Evolutionary conservation across 345 rosid genomes (phyloP), one percentile per base, ranked within the genome.

Genomic region (Lepidium sativum): DNA sequence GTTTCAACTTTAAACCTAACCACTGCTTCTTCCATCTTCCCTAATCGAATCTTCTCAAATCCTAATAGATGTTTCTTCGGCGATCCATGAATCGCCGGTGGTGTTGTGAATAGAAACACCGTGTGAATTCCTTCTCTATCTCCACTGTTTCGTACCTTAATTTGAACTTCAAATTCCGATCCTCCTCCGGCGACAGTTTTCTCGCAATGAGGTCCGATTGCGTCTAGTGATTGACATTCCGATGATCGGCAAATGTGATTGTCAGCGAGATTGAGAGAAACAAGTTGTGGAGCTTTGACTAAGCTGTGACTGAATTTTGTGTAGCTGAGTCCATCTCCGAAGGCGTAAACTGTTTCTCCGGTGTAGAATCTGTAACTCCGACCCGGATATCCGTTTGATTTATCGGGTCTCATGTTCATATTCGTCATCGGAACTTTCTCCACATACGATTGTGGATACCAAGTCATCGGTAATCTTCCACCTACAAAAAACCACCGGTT

Each of bases 381-480:
- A 15, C 99, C 97, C 0, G 99, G 97, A 69, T 90, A 94, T 17
- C 95, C 97, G 5, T 34, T 86, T 6, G 86, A 52, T 8, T 81
- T 75, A 63, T 86, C 80, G 1, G 97, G 82, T 73, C 99, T 86
- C 97, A 90, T 87, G 75, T 94, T 94, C 99, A 94, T 94, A 47
- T 83, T 86, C 5, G 96, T 86, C 99, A 94, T 94, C 16, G 92
- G 86, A 5, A 94, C 90, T 39, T 80, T 80, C 10, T 86, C 86
- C 0, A 77, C 83, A 15, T 72, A 94, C 10, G 92, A 75, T 53
- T 90, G 87, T 4, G 96, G 97, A 68, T 94, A 90, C 97, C 97
- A 90, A n/a, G 97, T 94, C 96, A 92, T 84, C 0, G 97, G 99
- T 9, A 90, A 66, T 71, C 90, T 82, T 23, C 97, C 99, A 75